Evolutionary conservation across 176 grass and related monocot species (phyloP), one percentile per base, ranked within the genome.

Genomic region (Triticum urartu): DNA sequence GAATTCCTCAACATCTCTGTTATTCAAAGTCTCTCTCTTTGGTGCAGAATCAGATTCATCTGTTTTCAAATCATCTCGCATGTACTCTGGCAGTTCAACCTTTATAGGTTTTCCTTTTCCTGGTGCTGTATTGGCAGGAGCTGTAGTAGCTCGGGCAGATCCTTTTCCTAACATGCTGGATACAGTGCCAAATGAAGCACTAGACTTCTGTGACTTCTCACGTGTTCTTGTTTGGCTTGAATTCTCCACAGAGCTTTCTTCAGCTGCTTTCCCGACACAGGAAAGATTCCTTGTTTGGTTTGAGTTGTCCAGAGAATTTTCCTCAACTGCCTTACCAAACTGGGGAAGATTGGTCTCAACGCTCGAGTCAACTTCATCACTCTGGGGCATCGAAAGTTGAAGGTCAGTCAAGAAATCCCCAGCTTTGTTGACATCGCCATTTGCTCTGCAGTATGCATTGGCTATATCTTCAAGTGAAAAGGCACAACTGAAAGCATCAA

Each of bases 381-480:
- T 86, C 50, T 81, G 83, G 73, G 63, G 81, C 59, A 68, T 86
- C 2, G 77, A 80, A 68, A 85, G 86, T 88, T 94, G 92, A 79
- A 83, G 89, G 58, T 83, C 79, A 20, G 83, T 86, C 33, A 98
- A 90, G 32, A 98, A 86, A 88, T 94, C 93, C 17, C 88, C 88
- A 78, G 96, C 96, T 86, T n/a, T 89, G 42, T 72, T 88, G 33
- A 89, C 82, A 92, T 98, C 88, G 20, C 91, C 84, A 42, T 94
- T 89, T 62, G 96, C 89, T 83, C 62, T 89, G 84, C 91, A 82
- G 84, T 90, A 95, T 74, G 96, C 96, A 63, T 86, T 85, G 30
- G 96, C 93, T 86, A 98, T 94, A 61, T 98, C 92, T 76, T 98
- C 90, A 72, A 95, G 82, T 62, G 92, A 86, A 89, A 94, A 95